phyloP scores from a whole-genome alignment of 805 yeast genomes.

The Wickerhamomyces hampshirensis region DNA sequence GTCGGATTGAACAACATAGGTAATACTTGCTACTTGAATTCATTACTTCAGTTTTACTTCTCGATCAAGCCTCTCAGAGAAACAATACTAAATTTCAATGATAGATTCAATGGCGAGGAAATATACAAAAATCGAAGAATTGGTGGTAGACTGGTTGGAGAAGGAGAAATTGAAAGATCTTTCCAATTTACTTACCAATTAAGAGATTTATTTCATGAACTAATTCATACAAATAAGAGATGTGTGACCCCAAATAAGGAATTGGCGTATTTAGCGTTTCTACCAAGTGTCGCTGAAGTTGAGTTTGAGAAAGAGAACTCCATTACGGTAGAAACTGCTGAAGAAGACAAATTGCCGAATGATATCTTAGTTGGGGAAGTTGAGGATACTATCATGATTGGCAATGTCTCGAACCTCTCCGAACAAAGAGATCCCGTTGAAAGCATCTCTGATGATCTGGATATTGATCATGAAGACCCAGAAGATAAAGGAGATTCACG shows the following conservation, averaged over 20 bases:
- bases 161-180: conserved; percentile 74
- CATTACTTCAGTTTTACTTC: conserved; percentile 85
- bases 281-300: conserved; percentile 65
- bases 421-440: too few species aligned
- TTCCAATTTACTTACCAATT: conserved; percentile 75
- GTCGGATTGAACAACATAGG: conserved; percentile 93
- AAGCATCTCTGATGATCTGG: too few species aligned
- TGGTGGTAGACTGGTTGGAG: conserved; percentile 83
- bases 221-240: conserved; percentile 57
- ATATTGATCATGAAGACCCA: too few species aligned
- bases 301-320: conserved; percentile 48
- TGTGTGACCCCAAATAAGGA: conserved; percentile 80
- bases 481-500: too few species aligned
- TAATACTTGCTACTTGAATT: conserved; percentile 91
- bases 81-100: conserved; percentile 51
- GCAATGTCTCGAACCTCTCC: too few species aligned
- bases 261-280: conserved; percentile 81
- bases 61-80: conserved; percentile 78
- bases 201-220: conserved; percentile 59
- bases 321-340: too few species aligned
- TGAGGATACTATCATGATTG: conserved; percentile 8
- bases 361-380: neutral
- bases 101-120: conserved; percentile 28
- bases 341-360: too few species aligned
- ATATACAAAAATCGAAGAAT: conserved; percentile 54